Conservation (phyloP, 768 basidiomycete species). For the Mycena kentingensis region DNA sequence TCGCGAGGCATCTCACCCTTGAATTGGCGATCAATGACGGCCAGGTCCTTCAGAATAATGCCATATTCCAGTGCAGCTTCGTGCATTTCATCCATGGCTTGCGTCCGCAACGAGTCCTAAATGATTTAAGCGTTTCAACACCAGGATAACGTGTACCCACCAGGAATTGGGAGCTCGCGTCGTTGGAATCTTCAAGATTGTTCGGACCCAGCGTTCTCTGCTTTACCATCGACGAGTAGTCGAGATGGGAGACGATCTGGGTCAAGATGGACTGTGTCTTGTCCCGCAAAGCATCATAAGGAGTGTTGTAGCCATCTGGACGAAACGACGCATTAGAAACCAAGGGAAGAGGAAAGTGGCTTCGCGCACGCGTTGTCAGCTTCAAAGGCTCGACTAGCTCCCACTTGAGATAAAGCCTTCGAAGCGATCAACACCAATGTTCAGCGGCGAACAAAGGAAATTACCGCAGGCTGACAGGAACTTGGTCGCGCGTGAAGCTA, state of each 20-base stretch:
- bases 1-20: slow-evolving; percentile 48
- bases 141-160: background rate
- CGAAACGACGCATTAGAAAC: background rate
- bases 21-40: slow-evolving; percentile 86
- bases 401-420: slow-evolving; percentile 89
- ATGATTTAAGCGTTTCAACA: background rate
- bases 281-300: slow-evolving; percentile 53
- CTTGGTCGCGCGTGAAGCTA: slow-evolving; percentile 85
- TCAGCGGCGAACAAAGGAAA: no score
- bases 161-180: slow-evolving; percentile 74
- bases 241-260: slow-evolving; percentile 80
- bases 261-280: slow-evolving; percentile 88
- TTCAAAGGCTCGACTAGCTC: slow-evolving; percentile 52
- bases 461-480: slow-evolving; percentile 80
- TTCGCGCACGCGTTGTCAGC: slow-evolving; percentile 62
- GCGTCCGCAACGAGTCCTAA: slow-evolving; percentile 72
- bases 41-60: slow-evolving; percentile 80
- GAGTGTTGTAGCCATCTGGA: slow-evolving; percentile 72
- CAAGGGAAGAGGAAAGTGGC: background rate
- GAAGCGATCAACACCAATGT: no score
- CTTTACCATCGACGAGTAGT: slow-evolving; percentile 56
- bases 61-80: slow-evolving; percentile 82
- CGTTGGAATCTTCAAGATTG: slow-evolving; percentile 67
- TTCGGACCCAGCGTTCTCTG: slow-evolving; percentile 79
- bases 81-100: slow-evolving; percentile 87